Conservation (phyloP, 2,329 filamentous ascomycete genomes). For the Clarireedia homoeocarpa region DNA sequence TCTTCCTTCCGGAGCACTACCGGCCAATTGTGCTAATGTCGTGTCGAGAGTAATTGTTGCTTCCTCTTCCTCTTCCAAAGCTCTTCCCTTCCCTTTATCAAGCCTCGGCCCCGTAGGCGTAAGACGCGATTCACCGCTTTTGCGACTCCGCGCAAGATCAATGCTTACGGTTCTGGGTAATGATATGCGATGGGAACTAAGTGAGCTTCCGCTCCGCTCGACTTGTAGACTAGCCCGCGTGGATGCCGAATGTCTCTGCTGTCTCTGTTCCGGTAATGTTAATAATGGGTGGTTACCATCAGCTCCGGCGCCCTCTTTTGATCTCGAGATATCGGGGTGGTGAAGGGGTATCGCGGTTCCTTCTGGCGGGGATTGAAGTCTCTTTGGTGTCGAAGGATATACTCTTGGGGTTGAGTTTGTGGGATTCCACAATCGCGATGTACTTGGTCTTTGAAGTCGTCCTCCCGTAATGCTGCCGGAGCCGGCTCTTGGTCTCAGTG, state of each 20-base stretch:
- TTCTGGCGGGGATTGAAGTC: conserved; percentile 14
- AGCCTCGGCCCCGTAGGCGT: conserved; percentile 9
- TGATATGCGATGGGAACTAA: conserved; percentile 25
- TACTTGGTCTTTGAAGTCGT: conserved; percentile 22
- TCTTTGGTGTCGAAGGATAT: conserved; percentile 19
- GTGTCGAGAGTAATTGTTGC: conserved; percentile 3
- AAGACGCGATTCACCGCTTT: conserved; percentile 22
- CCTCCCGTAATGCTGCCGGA: conserved; percentile 18
- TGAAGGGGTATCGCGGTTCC: conserved; percentile 25
- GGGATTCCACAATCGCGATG: conserved; percentile 48
- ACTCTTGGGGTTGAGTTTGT: conserved; percentile 48
- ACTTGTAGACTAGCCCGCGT: conserved; percentile 38
- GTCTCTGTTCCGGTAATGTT: conserved; percentile 47
- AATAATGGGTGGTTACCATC: conserved; percentile 41
- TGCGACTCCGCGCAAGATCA: conserved; percentile 22
- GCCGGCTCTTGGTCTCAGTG: conserved; percentile 23
- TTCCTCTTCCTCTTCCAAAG: conserved; percentile 13
- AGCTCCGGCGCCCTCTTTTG: conserved; percentile 20
- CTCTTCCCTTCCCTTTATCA: conserved; percentile 27
- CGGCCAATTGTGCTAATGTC: not conserved
- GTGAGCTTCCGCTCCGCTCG: conserved; percentile 35
- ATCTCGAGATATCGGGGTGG: conserved; percentile 24
- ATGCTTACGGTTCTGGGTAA: conserved; percentile 29
- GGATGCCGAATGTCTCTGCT: conserved; percentile 40
- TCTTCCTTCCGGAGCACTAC: conserved; percentile 10